Percentiles rank a stretch among this genome's conserved stretches.
Evolutionary conservation across 441 rosid species (phyloP).

Genomic region (Melastoma candidum): DNA sequence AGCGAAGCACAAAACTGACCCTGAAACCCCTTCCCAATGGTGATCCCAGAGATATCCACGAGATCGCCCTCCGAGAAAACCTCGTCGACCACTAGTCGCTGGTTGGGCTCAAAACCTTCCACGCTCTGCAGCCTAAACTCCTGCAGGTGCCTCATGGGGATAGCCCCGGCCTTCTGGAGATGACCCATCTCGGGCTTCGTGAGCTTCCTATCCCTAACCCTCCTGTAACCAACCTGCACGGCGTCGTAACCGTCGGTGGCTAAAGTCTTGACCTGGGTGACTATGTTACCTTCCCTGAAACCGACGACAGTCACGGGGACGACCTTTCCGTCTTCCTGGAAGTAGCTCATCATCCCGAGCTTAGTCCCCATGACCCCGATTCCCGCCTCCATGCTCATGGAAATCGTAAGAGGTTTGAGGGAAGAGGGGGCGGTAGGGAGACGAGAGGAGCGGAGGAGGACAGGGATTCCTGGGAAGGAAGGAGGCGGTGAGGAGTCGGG

Average conservation of each 20-base stretch:
- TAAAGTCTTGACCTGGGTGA: slow-evolving; percentile 68
- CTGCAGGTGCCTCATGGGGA: slow-evolving; percentile 81
- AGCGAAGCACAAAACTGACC: no score
- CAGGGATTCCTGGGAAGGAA: slow-evolving; percentile 18
- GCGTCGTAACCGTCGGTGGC: slow-evolving; percentile 86
- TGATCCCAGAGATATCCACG: slow-evolving; percentile 86
- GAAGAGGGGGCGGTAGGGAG: slow-evolving; percentile 2
- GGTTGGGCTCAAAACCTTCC: slow-evolving; percentile 60
- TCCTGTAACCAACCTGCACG: slow-evolving; percentile 79
- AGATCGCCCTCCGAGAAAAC: slow-evolving; percentile 74
- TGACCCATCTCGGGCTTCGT: slow-evolving; percentile 90
- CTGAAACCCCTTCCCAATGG: slow-evolving; percentile 95
- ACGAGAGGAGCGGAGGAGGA: slow-evolving; percentile 19
- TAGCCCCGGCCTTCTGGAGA: slow-evolving; percentile 61
- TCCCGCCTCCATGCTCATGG: slow-evolving; percentile 85
- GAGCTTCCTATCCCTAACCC: slow-evolving; percentile 79
- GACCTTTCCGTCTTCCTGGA: slow-evolving; percentile 62
- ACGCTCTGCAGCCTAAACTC: slow-evolving; percentile 57
- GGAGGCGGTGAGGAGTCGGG: slow-evolving; percentile 11
- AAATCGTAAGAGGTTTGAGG: slow-evolving; percentile 24
- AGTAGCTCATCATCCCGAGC: slow-evolving; percentile 91
- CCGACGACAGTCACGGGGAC: slow-evolving; percentile 92
- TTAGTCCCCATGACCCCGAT: slow-evolving; percentile 93
- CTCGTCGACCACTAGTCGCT: slow-evolving; percentile 59
- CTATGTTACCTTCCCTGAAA: slow-evolving; percentile 88